Conservation (phyloP, 2,329 filamentous ascomycete species). For the Cladobotryum mycophilum region DNA sequence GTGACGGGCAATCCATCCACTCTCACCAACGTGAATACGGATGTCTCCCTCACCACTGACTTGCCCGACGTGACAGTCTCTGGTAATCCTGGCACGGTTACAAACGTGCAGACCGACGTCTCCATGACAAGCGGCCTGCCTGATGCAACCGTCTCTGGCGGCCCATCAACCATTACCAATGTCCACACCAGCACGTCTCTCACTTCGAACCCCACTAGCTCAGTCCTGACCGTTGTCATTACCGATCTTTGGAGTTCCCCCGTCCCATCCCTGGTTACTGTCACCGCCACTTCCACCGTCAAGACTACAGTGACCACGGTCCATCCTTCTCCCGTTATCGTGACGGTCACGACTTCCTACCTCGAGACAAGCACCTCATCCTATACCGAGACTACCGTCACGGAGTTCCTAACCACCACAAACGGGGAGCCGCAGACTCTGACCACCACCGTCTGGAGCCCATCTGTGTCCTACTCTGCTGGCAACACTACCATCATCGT, state of each 20-base stretch:
- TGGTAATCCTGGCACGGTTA: conserved; percentile 24
- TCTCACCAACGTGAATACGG: conserved; percentile 17
- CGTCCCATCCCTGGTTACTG: conserved; percentile 14
- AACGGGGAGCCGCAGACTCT: conserved; percentile 20
- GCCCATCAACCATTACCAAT: conserved; percentile 26
- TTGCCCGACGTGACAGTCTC: conserved; percentile 22
- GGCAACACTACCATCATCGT: conserved; percentile 23
- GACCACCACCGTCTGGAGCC: conserved; percentile 28
- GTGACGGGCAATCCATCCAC: conserved; percentile 22
- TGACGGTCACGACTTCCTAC: conserved; percentile 20
- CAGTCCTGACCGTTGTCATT: conserved; percentile 23
- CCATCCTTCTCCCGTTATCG: conserved; percentile 15
- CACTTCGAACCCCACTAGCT: conserved; percentile 12
- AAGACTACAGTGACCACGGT: conserved; percentile 21
- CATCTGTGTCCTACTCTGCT: conserved; percentile 21
- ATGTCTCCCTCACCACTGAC: conserved; percentile 18
- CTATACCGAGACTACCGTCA: conserved; percentile 21
- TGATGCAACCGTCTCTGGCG: conserved; percentile 27
- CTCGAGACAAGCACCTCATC: conserved; percentile 10
- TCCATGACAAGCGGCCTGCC: conserved; percentile 24
- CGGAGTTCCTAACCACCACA: conserved; percentile 27
- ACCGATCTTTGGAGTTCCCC: conserved; percentile 23
- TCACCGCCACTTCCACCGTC: conserved; percentile 22
- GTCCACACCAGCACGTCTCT: conserved; percentile 20
- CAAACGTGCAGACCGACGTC: conserved; percentile 22